Evolutionary conservation across 2,329 filamentous ascomycete genomes (phyloP).

Genomic region (Fonsecaea erecta): DNA sequence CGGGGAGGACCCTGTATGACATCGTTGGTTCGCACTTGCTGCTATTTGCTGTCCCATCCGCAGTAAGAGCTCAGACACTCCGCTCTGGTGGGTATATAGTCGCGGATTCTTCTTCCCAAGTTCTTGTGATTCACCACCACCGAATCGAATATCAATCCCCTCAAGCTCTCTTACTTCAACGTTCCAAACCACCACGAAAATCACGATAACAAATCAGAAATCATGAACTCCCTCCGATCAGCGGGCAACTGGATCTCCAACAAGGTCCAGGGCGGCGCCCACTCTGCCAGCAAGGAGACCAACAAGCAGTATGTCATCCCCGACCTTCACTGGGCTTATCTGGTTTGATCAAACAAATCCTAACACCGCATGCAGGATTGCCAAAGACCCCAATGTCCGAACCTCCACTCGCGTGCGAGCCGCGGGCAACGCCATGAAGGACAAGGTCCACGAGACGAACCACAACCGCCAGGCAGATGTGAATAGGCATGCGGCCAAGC

Average conservation of each 20-base stretch:
- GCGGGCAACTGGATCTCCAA: slow-evolving; percentile 32
- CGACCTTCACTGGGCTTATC: background rate
- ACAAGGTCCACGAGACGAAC: slow-evolving; percentile 29
- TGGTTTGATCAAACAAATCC: background rate
- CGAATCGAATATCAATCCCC: background rate
- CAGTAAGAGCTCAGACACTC: background rate
- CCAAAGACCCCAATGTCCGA: slow-evolving; percentile 34
- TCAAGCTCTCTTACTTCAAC: background rate
- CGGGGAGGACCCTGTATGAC: background rate
- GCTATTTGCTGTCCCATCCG: background rate
- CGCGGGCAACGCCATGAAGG: slow-evolving; percentile 32
- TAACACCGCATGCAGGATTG: slow-evolving; percentile 20
- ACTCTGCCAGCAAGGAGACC: slow-evolving; percentile 31
- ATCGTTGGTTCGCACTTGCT: background rate
- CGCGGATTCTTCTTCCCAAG: slow-evolving; percentile 1
- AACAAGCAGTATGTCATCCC: slow-evolving; percentile 30
- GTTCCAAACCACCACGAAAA: background rate
- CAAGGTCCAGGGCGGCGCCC: slow-evolving; percentile 30
- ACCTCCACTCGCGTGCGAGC: slow-evolving; percentile 28
- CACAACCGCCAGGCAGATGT: slow-evolving; percentile 31
- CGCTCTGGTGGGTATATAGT: background rate
- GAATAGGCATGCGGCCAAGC: slow-evolving; percentile 32
- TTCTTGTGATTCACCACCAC: background rate
- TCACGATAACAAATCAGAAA: background rate
- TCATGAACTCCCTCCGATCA: slow-evolving; percentile 30